Evolutionary conservation across 2,329 filamentous ascomycete genomes (phyloP), one percentile per base, ranked within the genome.

Genomic region (Beauveria pseudobassiana): DNA sequence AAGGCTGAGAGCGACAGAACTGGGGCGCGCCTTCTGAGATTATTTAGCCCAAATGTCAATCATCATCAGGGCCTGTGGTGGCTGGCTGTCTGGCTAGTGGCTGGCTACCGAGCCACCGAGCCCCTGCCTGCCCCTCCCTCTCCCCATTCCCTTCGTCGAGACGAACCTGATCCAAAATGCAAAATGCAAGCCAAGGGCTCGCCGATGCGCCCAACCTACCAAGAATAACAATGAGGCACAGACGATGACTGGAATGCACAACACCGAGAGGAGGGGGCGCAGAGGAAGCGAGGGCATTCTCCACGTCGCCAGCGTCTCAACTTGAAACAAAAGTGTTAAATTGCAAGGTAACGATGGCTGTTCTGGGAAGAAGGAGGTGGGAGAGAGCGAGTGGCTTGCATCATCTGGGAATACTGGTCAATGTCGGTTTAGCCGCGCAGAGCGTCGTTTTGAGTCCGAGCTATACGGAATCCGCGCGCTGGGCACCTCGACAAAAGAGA

Each of bases 371-470:
- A n/a, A n/a, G 42, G 42, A 9, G 42, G 43, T 20, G 20, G 43
- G n/a, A 10, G 43, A 5, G 43, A 46, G 43, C 2, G 45, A 24
- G n/a, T 22, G 45, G 49, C 26, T 54, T 54, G 30, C 51, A 51
- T n/a, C 40, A 48, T 48, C 20, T 48, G 45, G 45, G 45, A 26
- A 48, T 48, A 48, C 20, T 48, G 20, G 20, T 14, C 20, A 9
- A 7, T 30, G 45, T 48, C 20, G 9, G 20, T 34, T 50, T 59
- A 59, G 56, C 46, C 56, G 46, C 56, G 56, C 38, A 45, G 30
- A 59, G 56, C 48, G 56, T 59, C 10, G 46, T 59, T 59, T 59
- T 59, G 56, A 42, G 56, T 46, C 56, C 30, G 20, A 58, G 55
- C 30, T 56, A 14, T 56, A 30, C 28, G 42, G 42, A 46, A 56